Base-by-base conservation (phyloP, 805 yeast species). In the Yarrowia sp. region DNA sequence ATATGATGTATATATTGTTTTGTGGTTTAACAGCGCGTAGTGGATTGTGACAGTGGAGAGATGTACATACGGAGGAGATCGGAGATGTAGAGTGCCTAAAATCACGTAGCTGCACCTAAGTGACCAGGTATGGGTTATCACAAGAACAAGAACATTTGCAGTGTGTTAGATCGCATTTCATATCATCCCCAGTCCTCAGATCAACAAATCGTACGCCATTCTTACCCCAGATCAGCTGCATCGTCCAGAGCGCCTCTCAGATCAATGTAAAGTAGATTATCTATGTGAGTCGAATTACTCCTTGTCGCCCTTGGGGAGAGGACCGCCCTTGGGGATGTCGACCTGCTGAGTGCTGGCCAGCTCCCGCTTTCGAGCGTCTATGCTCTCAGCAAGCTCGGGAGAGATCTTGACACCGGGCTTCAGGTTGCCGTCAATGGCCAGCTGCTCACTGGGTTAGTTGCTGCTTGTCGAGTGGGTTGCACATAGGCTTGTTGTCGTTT, bases 1-100 rank as follows among this genome's bases (percentile, higher is more conserved):
- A 46, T 39, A 31, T 41, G 31, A 31, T 46, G 53, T 47, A 38
- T 38, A 27, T 62, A 87, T 55, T 16, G 27, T 38, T 35, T 35
- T 24, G 25, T n/a, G n/a, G n/a, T n/a, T n/a, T n/a, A n/a, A n/a
- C n/a, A n/a, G n/a, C n/a, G n/a, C n/a, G n/a, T 14, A 14, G 44
- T 22, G 25, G 25, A 6, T n/a, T 14, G 27, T 2, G 29, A 27
- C 16, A 38, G 27, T n/a, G 2, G 24, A 31, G 18, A n/a, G 31
- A 19, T 14, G 46, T 21, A 13, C 19, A 24, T 24, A 8, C 5
- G 27, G 27, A 6, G 27, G 27, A 25, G 6, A 7, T 25, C 27
- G 9, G 9, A 9, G 27, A 9, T 25, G 27, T 25, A 25, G n/a
- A n/a, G n/a, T n/a, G n/a, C n/a, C n/a, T n/a, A n/a, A n/a, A n/a